Evolutionary conservation across 805 yeast species (phyloP), one percentile per base, ranked within the genome.

Genomic region (Crinitomyces ghanaensis): DNA sequence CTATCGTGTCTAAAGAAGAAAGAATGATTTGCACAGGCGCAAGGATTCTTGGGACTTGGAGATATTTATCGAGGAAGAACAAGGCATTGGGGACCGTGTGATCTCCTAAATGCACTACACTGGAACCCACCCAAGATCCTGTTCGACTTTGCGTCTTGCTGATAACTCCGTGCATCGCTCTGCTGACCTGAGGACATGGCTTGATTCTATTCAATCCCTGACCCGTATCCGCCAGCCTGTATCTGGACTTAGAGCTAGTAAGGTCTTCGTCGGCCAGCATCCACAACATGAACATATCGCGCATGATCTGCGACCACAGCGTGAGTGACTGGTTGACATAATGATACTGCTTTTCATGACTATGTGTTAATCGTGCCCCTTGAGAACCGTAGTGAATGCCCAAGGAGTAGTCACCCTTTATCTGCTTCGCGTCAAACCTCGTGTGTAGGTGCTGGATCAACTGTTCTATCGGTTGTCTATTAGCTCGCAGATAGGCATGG

Each of bases 61-160:
- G 68, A 50, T 80, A 80, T 51, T 81, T 80, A 54, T 80, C 91
- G 33, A 80, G 56, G 60, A 80, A 80, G 50, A 79, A 79, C 39
- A 81, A 52, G 0, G 88, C 85, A 51, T 80, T 80, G 2, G 93
- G 93, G 4, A 80, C 93, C 1, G 86, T 80, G 45, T 75, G 78
- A 53, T 80, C 93, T 26, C 91, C 93, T 12, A 81, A 49, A 54
- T 80, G 93, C 16, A 80, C 79, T 15, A 77, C 88, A 11, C 80
- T 72, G 4, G 83, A 74, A 2, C 93, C 93, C 21, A 80, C 77
- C 88, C 91, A 80, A 2, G 68, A 58, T 3, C 77, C 70, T 15
- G 80, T 70, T 31, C 64, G 63, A 19, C 60, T 53, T 48, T 80
- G 81, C 28, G 80, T 80, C 37, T 74, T 75, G n/a, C 65, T 54